Evolutionary conservation across 129 eudicot genomes (phyloP), one percentile per base, ranked within the genome.

Genomic region (Flaveria linearis): DNA sequence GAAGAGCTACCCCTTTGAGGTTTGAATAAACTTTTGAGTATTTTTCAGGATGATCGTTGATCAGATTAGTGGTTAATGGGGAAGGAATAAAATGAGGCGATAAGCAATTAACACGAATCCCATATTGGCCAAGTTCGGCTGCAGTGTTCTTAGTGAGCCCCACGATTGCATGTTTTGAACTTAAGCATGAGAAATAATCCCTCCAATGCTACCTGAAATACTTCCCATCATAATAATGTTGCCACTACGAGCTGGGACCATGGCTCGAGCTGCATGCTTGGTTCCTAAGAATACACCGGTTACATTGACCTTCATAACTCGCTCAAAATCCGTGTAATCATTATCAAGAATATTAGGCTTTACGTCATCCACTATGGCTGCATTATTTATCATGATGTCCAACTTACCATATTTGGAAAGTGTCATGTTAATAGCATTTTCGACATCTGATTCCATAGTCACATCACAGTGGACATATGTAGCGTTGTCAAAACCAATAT

Each of bases 71-170:
- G 15, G 64, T 57, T 20, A 22, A 57, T 30, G 9, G 78, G 3
- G 78, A 23, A 16, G 60, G 78, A 23, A 74, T 62, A 28, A 74
- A 47, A 17, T 74, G 42, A 1, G 86, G 86, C 0, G 86, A 83
- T 25, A 83, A 55, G 17, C 83, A 74, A 43, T 83, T 83, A 10
- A 83, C 86, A 36, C 86, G 72, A 45, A 83, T 68, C 26, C 86
- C 86, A 49, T 66, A 50, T 25, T 69, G 52, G 2, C 86, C 86
- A 68, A 82, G 50, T 41, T 77, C 83, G 0, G 60, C 82, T 3
- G 76, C 77, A 65, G 74, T 25, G 26, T 82, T 78, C 55, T 78
- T 83, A 28, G 72, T 58, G 15, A 83, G 75, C 2, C 86, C 86
- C 13, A 83, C 50, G 0, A 83, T 42, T 3, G 76, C 86, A 11